Evolutionary conservation across 1,284 basidiomycete species (phyloP), one percentile per base, ranked within the genome.

Genomic region (Malassezia cuniculi): DNA sequence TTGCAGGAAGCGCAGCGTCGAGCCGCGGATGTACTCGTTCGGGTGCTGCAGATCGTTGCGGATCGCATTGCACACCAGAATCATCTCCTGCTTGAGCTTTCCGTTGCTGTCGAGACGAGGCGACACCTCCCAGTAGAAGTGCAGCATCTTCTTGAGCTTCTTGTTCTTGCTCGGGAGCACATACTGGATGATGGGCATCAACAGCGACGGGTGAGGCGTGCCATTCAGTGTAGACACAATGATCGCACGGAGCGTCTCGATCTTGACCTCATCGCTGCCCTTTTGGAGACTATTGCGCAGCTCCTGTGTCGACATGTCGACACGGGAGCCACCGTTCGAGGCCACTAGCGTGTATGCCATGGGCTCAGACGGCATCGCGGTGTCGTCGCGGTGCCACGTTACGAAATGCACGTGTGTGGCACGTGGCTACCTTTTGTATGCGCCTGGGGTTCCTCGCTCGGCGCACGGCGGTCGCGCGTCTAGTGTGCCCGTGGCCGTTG

Each of bases 91-190:
- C 76, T 94, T 95, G 59, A 97, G 72, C 72, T 95, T 95, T 40
- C 93, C 93, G 52, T 78, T 79, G 52, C 95, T 89, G 59, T 97
- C 93, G 55, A 93, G 82, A 70, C 97, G 95, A 18, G 93, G 90
- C 71, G 89, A 95, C 21, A 97, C 84, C 72, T 97, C 93, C 90
- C 89, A 97, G 71, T 97, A 97, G 69, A 95, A 95, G 71, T 95
- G 52, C 27, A 95, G 75, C 63, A 95, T 73, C 75, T 97, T 99
- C 77, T 97, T 99, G 67, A 99, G 78, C 57, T 84, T 81, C 74
- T 99, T 97, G 73, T 84, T 89, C 67, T 81, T 80, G 48, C 82
- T 85, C 17, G 93, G 93, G 73, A 97, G 75, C 39, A 89, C 81
- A 72, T 81, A 95, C 76, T 99, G 93, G 57, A 99, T 95, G 70